These are phyloP conservation scores for Cryptococcus floricola DNA, from an alignment of 1,284 basidiomycete genomes.

Conservation along the genomic window DNA sequence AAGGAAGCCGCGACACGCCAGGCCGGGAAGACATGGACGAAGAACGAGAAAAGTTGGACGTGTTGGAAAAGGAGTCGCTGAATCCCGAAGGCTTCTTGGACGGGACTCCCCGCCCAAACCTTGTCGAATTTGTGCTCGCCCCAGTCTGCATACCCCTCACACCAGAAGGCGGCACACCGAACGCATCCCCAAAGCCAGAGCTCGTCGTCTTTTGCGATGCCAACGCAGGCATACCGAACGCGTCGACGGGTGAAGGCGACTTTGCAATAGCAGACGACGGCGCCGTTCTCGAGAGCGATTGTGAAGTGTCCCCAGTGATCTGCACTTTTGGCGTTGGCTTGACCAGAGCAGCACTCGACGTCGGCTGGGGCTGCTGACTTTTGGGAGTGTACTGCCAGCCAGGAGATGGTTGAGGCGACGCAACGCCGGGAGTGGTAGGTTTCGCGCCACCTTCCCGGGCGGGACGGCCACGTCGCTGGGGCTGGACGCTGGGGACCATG, in stretches of 20 bases:
- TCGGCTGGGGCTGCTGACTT: slow-evolving; percentile 3
- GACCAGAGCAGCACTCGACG: slow-evolving; percentile 13
- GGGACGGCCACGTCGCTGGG: slow-evolving; percentile 46
- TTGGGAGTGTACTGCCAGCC: not conserved
- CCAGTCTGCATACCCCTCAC: not conserved
- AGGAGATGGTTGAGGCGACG: slow-evolving; percentile 10
- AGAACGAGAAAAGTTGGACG: not conserved
- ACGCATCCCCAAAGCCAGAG: slow-evolving; percentile 35
- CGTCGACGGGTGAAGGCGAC: slow-evolving; percentile 23
- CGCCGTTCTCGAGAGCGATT: not conserved
- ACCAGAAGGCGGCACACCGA: slow-evolving; percentile 9
- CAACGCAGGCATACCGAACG: slow-evolving; percentile 33
- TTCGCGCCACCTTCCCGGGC: slow-evolving; percentile 28
- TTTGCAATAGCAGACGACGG: not conserved
- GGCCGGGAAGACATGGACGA: slow-evolving; percentile 2
- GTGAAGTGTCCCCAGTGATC: not conserved
- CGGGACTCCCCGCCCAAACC: not conserved
- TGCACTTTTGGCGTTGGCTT: slow-evolving; percentile 34
- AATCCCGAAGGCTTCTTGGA: slow-evolving; percentile 22
- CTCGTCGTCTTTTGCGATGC: not conserved
- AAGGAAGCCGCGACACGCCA: too few relatives aligned
- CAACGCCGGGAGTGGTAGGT: not conserved
- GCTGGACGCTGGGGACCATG: slow-evolving; percentile 37
- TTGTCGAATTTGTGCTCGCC: not conserved
- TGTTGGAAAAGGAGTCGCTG: slow-evolving; percentile 27